Base-by-base conservation (phyloP, 768 basidiomycete species). In the Rhodosporidiobolus odoratus region DNA sequence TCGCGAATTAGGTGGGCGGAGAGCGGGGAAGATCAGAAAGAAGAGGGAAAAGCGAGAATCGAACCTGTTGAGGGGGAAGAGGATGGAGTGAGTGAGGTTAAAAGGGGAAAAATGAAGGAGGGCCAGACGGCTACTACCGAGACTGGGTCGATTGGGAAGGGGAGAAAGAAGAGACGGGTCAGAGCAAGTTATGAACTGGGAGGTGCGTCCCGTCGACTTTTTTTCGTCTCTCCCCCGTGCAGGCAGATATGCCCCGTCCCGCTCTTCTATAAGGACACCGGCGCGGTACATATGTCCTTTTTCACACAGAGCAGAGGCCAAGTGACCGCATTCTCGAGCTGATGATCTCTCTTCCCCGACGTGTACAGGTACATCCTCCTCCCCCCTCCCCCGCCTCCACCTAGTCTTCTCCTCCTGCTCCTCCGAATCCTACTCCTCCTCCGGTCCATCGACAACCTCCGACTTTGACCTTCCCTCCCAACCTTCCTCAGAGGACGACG, bases 111-210 rank as follows among this genome's bases (percentile, higher is more conserved):
- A n/a, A 43, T 6, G n/a, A 68, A 32, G 56, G 52, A 58, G 41
- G 37, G 27, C n/a, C n/a, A n/a, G n/a, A n/a, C n/a, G n/a, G n/a
- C n/a, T n/a, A n/a, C n/a, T n/a, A n/a, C n/a, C n/a, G n/a, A n/a
- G n/a, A n/a, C n/a, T n/a, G n/a, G n/a, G n/a, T n/a, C n/a, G n/a
- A n/a, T n/a, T 10, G 65, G 40, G 53, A 59, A 58, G 16, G 48
- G 48, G 15, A 30, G 41, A 15, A 69, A 71, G 27, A 66, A 68
- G 59, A 34, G 75, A 50, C 63, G 76, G 15, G 81, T 80, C 40
- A 79, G 78, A 59, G 82, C 82, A 34, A 81, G 80, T 59, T 82
- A 82, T 67, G 78, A 81, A 27, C 67, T 82, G 3, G 77, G 72
- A 23, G 82, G 81, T 81, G 38, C 71, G 79, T 72, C 12, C 16